Conservation (phyloP, 176 grass and related monocot species). For the Carex myosuroides region DNA sequence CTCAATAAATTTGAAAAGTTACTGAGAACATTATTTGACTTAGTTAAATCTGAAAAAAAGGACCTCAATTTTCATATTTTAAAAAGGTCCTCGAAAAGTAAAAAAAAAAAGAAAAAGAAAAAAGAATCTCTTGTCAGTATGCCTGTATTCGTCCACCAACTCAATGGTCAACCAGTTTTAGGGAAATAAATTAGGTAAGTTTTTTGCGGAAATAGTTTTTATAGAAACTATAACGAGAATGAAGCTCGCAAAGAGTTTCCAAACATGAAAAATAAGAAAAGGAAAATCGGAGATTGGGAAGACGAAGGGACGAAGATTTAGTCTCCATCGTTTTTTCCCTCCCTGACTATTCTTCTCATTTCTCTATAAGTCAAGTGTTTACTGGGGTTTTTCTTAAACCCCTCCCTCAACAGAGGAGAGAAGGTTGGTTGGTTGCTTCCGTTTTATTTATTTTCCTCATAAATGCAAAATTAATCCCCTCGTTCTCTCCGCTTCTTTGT, state of each 20-base stretch:
- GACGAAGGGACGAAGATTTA: not conserved
- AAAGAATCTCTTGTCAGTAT: not conserved
- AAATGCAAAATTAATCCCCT: not conserved
- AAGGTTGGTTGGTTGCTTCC: too few relatives aligned
- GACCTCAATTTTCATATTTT: too few relatives aligned
- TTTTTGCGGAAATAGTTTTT: not conserved
- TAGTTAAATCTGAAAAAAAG: too few relatives aligned
- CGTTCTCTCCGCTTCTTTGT: constrained; percentile 15
- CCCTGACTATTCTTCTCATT: not conserved
- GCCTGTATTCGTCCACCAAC: not conserved
- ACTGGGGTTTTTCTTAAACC: constrained; percentile 9
- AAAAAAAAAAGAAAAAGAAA: too few relatives aligned
- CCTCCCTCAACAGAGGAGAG: not conserved
- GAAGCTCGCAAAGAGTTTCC: not conserved
- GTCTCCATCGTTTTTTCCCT: not conserved
- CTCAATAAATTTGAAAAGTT: too few relatives aligned
- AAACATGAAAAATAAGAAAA: constrained; percentile 12
- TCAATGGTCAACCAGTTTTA: constrained; percentile 9
- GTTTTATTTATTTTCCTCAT: not conserved
- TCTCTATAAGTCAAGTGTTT: not conserved
- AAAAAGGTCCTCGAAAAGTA: too few relatives aligned
- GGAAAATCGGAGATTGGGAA: not conserved
- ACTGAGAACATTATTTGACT: too few relatives aligned
- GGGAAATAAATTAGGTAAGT: not conserved
- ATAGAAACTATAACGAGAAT: not conserved